phyloP scores from a whole-genome alignment of 139 green algal species.

The Chlorella sorokiniana region DNA sequence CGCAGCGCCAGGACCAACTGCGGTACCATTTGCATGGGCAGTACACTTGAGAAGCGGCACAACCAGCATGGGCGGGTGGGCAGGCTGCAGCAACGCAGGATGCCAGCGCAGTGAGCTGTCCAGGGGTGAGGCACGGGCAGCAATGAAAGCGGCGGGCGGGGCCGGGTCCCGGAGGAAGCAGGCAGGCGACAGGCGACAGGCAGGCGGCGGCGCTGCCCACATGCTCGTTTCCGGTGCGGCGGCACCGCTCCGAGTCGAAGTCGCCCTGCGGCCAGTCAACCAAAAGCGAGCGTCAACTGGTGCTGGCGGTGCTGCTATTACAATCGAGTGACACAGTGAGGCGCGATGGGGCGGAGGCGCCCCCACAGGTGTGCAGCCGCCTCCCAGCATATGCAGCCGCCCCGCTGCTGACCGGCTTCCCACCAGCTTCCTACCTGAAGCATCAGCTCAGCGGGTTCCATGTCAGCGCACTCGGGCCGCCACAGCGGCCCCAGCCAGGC shows the following conservation, averaged over 20 bases:
- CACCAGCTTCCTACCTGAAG: too few relatives aligned
- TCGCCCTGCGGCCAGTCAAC: not conserved
- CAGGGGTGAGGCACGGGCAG: not conserved
- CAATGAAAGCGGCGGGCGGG: not conserved
- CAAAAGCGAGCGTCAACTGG: too few relatives aligned
- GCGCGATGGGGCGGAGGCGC: too few relatives aligned
- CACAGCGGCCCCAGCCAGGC: constrained; percentile 32
- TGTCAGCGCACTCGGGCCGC: constrained; percentile 1
- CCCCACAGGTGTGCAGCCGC: too few relatives aligned
- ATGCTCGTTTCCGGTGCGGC: constrained; percentile 22
- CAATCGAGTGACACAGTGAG: not conserved
- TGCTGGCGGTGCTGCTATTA: not conserved
- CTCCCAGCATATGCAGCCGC: too few relatives aligned
- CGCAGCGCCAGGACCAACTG: constrained; percentile 19
- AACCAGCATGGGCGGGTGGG: not conserved
- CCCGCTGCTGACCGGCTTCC: too few relatives aligned
- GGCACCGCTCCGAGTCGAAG: constrained; percentile 12
- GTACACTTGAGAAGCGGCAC: too few relatives aligned
- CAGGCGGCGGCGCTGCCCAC: not conserved
- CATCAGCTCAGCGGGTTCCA: constrained; percentile 16
- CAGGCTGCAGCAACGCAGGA: not conserved
- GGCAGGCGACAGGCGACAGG: not conserved
- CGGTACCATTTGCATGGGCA: not conserved
- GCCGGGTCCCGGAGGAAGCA: not conserved
- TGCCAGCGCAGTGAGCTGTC: not conserved